These are phyloP conservation scores for Dothideomycetes sp. DNA, from an alignment of 2,329 filamentous ascomycete genomes.

Conservation along the genomic window DNA sequence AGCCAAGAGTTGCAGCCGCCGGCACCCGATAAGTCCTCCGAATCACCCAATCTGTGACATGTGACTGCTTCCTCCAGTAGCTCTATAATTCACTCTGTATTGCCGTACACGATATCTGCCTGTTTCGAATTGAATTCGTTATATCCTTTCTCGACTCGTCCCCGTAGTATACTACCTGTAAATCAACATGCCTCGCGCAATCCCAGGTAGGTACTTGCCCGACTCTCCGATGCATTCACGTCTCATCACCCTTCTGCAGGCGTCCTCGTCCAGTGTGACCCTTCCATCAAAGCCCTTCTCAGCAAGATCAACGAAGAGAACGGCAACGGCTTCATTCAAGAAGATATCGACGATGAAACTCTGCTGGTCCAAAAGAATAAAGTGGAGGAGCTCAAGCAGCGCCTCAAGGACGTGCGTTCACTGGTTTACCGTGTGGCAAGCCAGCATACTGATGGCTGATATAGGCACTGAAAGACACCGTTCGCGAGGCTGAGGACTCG, in stretches of 20 bases:
- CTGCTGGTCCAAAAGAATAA: constrained; percentile 66
- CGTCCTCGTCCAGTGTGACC: constrained; percentile 69
- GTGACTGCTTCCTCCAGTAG: no score
- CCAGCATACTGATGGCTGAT: neutral
- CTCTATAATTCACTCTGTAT: no score
- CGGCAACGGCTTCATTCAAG: constrained; percentile 64
- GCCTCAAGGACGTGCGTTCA: constrained; percentile 52
- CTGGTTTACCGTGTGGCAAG: neutral
- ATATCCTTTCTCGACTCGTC: no score
- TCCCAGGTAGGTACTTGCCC: constrained; percentile 11
- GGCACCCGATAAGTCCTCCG: no score
- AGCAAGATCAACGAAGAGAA: constrained; percentile 58
- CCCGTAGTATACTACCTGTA: no score
- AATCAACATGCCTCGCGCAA: constrained; percentile 19
- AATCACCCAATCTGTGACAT: no score
- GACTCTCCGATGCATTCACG: neutral
- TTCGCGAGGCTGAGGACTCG: constrained; percentile 25
- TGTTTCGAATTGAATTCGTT: no score
- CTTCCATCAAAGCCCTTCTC: constrained; percentile 81
- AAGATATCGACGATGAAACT: constrained; percentile 68
- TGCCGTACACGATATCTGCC: no score
- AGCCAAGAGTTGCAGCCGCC: no score
- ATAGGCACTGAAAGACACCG: constrained; percentile 25
- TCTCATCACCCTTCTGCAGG: constrained; percentile 29
- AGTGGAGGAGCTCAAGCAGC: constrained; percentile 54